phyloP scores from a whole-genome alignment of 768 basidiomycete species.

The Omphalotus guepiniiformis region DNA sequence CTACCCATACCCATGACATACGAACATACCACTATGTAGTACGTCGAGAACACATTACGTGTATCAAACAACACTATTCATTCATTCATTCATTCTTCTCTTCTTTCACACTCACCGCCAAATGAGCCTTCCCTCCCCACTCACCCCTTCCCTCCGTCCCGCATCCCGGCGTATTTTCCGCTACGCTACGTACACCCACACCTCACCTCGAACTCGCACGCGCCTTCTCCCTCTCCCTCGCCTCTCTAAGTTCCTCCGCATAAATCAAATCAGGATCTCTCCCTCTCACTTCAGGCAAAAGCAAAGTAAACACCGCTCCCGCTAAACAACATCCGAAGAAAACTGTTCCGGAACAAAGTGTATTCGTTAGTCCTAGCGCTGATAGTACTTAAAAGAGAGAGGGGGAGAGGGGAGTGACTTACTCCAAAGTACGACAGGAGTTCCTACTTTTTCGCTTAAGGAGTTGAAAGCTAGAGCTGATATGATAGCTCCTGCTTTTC shows the following conservation, averaged over 20 bases:
- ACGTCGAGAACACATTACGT: too few relatives aligned
- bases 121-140: too few relatives aligned
- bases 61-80: too few relatives aligned
- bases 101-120: too few relatives aligned
- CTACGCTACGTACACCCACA: too few relatives aligned
- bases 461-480: conserved; percentile 70
- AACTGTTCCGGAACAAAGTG: conserved; percentile 31
- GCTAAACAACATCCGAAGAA: conserved; percentile 62
- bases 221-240: background rate
- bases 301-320: conserved; percentile 45
- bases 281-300: conserved; percentile 46
- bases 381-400: conserved; percentile 1
- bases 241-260: conserved; percentile 30
- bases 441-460: conserved; percentile 57
- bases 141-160: too few relatives aligned
- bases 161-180: too few relatives aligned
- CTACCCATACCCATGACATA: too few relatives aligned
- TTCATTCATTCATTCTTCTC: too few relatives aligned
- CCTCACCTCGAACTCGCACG: too few relatives aligned
- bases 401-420: conserved; percentile 23
- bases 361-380: background rate
- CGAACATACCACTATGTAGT: too few relatives aligned
- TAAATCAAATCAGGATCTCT: conserved; percentile 46
- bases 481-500: conserved; percentile 76
- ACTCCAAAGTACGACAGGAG: conserved; percentile 70